Evolutionary conservation across 2,329 filamentous ascomycete species (phyloP).

Genomic region (Daldinia sp.): DNA sequence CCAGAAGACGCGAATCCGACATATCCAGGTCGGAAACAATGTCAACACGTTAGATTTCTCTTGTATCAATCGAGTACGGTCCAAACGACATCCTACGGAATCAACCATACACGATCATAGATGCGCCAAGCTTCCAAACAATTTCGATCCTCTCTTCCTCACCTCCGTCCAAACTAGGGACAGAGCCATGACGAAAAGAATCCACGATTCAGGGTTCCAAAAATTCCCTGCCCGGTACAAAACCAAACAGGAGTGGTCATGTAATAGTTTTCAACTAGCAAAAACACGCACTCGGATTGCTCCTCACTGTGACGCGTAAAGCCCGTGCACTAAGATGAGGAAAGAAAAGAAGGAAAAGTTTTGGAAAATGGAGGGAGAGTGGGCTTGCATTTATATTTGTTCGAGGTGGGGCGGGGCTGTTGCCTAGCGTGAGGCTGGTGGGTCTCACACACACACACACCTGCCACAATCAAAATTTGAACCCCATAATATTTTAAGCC

Average conservation of each 20-base stretch:
- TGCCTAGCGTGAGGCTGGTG: not conserved
- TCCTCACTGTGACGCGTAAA: slow-evolving; percentile 87
- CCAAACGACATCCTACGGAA: no score
- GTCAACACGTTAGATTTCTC: not conserved
- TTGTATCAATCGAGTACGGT: no score
- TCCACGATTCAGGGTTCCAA: slow-evolving; percentile 62
- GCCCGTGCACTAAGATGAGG: slow-evolving; percentile 74
- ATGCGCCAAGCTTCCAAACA: no score
- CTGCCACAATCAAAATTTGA: not conserved
- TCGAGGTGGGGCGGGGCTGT: slow-evolving; percentile 3
- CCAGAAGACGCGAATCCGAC: no score
- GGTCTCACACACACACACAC: not conserved
- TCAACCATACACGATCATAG: no score
- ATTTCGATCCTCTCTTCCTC: slow-evolving; percentile 54
- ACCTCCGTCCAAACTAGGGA: slow-evolving; percentile 52
- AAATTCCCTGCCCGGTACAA: slow-evolving; percentile 77
- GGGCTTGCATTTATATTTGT: slow-evolving; percentile 30
- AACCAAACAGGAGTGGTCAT: slow-evolving; percentile 77
- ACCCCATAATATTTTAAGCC: not conserved
- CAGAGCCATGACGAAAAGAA: slow-evolving; percentile 60
- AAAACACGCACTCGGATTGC: slow-evolving; percentile 87
- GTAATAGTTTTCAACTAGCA: slow-evolving; percentile 90
- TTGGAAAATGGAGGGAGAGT: slow-evolving; percentile 2
- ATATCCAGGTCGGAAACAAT: not conserved
- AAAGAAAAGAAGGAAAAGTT: slow-evolving; percentile 51